Evolutionary conservation across 108 stramenopile species (phyloP), one percentile per base, ranked within the genome.

Genomic region (Parietichytrium sp.): DNA sequence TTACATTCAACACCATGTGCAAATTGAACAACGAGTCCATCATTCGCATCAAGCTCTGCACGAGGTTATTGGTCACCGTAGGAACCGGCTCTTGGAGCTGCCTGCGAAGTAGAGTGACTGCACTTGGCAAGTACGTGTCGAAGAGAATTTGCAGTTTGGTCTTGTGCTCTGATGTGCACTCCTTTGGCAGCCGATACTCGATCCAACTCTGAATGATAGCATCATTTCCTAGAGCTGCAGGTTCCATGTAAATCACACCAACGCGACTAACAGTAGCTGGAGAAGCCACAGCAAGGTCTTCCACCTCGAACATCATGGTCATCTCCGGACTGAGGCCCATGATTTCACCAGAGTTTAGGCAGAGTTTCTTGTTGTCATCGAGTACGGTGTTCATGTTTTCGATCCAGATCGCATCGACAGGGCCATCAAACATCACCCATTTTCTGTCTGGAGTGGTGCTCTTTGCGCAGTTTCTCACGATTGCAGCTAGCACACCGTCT

Each of bases 341-440:
- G 18, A 90, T 90, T 83, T 91, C 90, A 4, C 91, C 91, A 8
- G 84, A 86, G 29, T 86, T 88, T 27, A 91, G 31, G 78, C 91
- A 91, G 13, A 91, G 79, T 86, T 86, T 82, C 84, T 86, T 87
- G 78, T 84, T 86, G 79, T 88, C 88, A 49, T 87, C 86, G 12
- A 89, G 84, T 29, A 89, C 91, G 8, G 91, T 91, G 81, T 91
- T 91, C 90, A 91, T 89, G 83, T 91, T 91, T 48, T 91, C 91
- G 78, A 91, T 90, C 91, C 91, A 91, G 29, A 89, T 85, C 20
- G 91, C 89, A 49, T 90, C 90, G 1, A 91, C 90, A 3, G 91
- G 91, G 12, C 91, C 91, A 48, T 91, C 91, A 23, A 90, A 91
- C 10, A 91, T 29, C 10, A 89, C 54, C 91, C 91, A 91, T 81